Base-by-base conservation (phyloP, 345 rosid genomes). In the Corymbia maculata region DNA sequence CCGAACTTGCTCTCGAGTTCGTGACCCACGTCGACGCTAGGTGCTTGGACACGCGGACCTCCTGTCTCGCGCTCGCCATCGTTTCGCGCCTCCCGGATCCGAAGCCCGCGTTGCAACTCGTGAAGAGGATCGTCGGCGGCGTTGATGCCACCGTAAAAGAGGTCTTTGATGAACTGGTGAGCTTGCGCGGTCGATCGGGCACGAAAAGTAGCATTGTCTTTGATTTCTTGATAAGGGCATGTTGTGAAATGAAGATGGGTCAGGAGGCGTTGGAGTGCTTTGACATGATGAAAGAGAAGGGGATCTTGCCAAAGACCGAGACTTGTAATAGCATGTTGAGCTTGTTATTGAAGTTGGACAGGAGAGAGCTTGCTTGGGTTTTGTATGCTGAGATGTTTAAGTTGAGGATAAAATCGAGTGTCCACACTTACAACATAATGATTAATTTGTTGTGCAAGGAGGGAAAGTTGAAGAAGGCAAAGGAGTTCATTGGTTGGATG, bases 351-450 rank as follows among this genome's bases (percentile, higher is more conserved):
- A 97, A 88, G 93, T 91, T 94, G 93, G 94, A 93, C 87, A 88
- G 91, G 86, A 92, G 91, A 14, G 94, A 95, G 90, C 87, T 64
- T 5, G 98, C 96, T 2, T 95, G 99, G 99, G 94, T 95, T 90
- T 88, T 97, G 90, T 97, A 95, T 87, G 99, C 99, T n/a, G 98
- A 98, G 92, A 97, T 98, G 99, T 97, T 93, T 86, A 94, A 95
- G 92, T 91, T 94, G 96, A 92, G 93, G 94, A 94, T 98, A 45
- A 94, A 92, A 88, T 98, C 98, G 5, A 96, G 90, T 85, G 85
- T 95, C 32, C 91, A 89, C 87, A 97, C 99, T 1, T 98, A 91
- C 91, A 98, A 97, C 61, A 97, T 98, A 85, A 98, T 98, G 99
- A 93, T 98, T 47, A 96, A 97, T 90, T 91, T 94, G 80, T 89